Conservation (phyloP, 495 filamentous ascomycete genomes). For the Penicillium bialowiezense region DNA sequence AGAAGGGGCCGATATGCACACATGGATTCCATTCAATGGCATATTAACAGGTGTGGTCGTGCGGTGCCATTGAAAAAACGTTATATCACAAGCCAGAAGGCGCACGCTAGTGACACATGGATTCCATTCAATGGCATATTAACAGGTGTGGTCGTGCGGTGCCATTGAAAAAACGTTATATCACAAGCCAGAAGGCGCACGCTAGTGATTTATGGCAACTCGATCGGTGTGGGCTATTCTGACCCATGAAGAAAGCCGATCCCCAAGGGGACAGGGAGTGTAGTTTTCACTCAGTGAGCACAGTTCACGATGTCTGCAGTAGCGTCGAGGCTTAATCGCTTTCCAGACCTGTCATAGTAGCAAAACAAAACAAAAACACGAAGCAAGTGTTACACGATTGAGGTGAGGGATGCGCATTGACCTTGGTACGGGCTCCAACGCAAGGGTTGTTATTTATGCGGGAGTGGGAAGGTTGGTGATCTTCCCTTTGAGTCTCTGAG, state of each 20-base stretch:
- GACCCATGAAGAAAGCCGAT: too few relatives aligned
- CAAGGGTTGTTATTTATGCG: constrained; percentile 15
- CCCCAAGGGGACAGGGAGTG: too few relatives aligned
- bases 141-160: not conserved
- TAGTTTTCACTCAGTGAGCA: too few relatives aligned
- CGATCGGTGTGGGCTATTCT: too few relatives aligned
- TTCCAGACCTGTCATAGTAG: too few relatives aligned
- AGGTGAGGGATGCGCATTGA: constrained; percentile 19
- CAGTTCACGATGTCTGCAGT: too few relatives aligned
- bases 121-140: constrained; percentile 1
- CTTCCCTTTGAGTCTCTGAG: constrained; percentile 6
- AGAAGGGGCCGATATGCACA: constrained; percentile 12
- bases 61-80: not conserved
- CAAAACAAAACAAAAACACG: not conserved
- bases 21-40: constrained; percentile 9
- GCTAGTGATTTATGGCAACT: too few relatives aligned
- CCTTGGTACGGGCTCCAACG: constrained; percentile 4
- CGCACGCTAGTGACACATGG: constrained; percentile 15
- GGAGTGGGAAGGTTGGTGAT: not conserved
- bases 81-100: constrained; percentile 6
- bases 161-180: not conserved
- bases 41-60: not conserved
- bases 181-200: constrained; percentile 7
- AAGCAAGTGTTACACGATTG: not conserved
- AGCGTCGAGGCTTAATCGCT: not conserved